Conservation (phyloP, 108 stramenopile genomes). For the Discostella stelligeroides region DNA sequence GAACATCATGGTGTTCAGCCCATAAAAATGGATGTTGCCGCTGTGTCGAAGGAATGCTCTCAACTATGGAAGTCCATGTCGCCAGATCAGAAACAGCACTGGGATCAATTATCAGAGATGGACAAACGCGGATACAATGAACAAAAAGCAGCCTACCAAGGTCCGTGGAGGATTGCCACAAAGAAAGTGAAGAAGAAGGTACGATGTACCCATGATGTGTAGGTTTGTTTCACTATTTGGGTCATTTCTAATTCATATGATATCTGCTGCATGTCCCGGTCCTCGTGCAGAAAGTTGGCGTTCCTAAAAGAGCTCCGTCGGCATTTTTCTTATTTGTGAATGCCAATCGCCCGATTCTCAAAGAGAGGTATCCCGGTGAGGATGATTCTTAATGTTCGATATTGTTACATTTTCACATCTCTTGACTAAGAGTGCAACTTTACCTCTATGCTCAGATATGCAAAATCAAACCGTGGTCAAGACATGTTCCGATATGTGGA, state of each 20-base stretch:
- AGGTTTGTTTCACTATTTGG: too few relatives aligned
- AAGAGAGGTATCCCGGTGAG: conserved; percentile 29
- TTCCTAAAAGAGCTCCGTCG: conserved; percentile 59
- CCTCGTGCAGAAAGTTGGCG: conserved; percentile 55
- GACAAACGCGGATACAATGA: conserved; percentile 53
- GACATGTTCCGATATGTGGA: conserved; percentile 21
- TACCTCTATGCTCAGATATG: too few relatives aligned
- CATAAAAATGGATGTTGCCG: conserved; percentile 12
- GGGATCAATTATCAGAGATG: conserved; percentile 41
- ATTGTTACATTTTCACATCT: too few relatives aligned
- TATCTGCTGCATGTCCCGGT: too few relatives aligned
- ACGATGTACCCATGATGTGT: conserved; percentile 2
- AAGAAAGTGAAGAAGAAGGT: conserved; percentile 41
- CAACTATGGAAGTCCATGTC: conserved; percentile 46
- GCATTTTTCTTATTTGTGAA: conserved; percentile 60
- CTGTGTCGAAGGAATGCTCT: conserved; percentile 33
- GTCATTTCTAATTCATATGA: too few relatives aligned
- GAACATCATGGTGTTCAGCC: conserved; percentile 9
- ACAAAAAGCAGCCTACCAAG: conserved; percentile 41
- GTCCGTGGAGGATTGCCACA: conserved; percentile 39
- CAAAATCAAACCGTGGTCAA: conserved; percentile 20
- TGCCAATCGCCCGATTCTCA: conserved; percentile 38
- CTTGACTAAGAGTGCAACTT: too few relatives aligned
- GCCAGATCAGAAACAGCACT: conserved; percentile 46
- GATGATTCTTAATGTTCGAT: too few relatives aligned